These are phyloP conservation scores for Pseudocohnilembus persalinus DNA, from an alignment of 169 alveolate genomes.

Conservation along the genomic window DNA sequence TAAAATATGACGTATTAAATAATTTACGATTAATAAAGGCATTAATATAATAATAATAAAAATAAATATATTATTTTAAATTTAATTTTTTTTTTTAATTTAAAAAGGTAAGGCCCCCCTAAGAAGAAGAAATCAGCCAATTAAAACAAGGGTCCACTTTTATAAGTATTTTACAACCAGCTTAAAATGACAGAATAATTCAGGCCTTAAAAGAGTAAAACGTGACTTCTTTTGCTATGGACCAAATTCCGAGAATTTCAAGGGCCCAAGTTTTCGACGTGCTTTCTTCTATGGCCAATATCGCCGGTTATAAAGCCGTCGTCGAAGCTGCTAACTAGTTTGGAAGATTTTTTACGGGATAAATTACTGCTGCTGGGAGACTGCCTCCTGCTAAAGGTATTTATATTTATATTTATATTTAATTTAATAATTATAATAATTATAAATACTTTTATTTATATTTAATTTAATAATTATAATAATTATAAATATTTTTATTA, in stretches of 20 bases:
- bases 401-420: too few species aligned
- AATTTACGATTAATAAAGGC: too few species aligned
- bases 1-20: too few species aligned
- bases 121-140: background rate
- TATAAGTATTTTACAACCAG: constrained; percentile 43
- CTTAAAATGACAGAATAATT: constrained; percentile 31
- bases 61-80: too few species aligned
- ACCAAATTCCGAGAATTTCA: constrained; percentile 91
- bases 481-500: too few species aligned
- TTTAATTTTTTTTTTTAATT: constrained; percentile 3
- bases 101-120: background rate
- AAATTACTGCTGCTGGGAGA: constrained; percentile 92
- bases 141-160: background rate
- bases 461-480: too few species aligned
- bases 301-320: constrained; percentile 95
- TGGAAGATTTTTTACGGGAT: constrained; percentile 79
- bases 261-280: constrained; percentile 93
- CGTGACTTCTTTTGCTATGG: constrained; percentile 87
- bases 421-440: too few species aligned
- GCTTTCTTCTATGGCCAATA: constrained; percentile 89
- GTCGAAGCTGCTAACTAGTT: constrained; percentile 90
- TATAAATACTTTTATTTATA: too few species aligned
- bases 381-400: background rate
- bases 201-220: constrained; percentile 45
- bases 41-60: too few species aligned